phyloP scores from a whole-genome alignment of 2,329 filamentous ascomycete species.

The Blastomyces emzantsi region DNA sequence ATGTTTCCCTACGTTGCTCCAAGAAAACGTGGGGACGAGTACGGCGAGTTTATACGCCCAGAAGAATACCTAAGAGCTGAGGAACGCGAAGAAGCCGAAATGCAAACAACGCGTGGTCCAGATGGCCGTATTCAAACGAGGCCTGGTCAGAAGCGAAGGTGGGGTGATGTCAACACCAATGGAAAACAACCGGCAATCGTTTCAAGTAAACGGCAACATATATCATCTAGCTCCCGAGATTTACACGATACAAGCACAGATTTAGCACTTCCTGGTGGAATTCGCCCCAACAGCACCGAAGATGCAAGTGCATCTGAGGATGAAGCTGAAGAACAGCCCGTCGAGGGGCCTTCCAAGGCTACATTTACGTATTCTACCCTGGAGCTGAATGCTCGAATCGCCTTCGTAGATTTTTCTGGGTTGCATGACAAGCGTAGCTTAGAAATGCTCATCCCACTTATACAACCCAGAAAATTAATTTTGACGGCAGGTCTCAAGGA shows the following conservation, averaged over 20 bases:
- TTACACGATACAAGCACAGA: constrained; percentile 35
- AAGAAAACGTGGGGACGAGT: constrained; percentile 74
- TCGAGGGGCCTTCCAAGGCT: constrained; percentile 66
- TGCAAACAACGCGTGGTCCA: constrained; percentile 49
- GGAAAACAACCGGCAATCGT: constrained; percentile 34
- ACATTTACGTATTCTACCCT: constrained; percentile 56
- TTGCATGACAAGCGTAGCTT: constrained; percentile 89
- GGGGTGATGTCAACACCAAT: constrained; percentile 59
- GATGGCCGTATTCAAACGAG: constrained; percentile 49
- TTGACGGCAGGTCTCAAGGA: constrained; percentile 71
- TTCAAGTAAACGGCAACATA: constrained; percentile 53
- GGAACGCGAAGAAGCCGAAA: constrained; percentile 69
- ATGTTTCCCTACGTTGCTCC: constrained; percentile 83
- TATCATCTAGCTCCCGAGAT: constrained; percentile 22
- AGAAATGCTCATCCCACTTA: constrained; percentile 88
- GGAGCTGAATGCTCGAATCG: constrained; percentile 63
- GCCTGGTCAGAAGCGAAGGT: constrained; percentile 87
- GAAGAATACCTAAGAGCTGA: constrained; percentile 92
- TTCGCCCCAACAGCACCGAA: constrained; percentile 34
- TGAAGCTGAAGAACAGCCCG: constrained; percentile 42
- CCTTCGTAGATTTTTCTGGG: constrained; percentile 84
- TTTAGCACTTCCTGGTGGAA: constrained; percentile 34
- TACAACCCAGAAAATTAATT: constrained; percentile 88
- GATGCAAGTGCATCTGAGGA: constrained; percentile 48
- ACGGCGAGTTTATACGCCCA: constrained; percentile 84